phyloP scores from a whole-genome alignment of 73 alveolate species.

The Paramecium octaurelia region DNA sequence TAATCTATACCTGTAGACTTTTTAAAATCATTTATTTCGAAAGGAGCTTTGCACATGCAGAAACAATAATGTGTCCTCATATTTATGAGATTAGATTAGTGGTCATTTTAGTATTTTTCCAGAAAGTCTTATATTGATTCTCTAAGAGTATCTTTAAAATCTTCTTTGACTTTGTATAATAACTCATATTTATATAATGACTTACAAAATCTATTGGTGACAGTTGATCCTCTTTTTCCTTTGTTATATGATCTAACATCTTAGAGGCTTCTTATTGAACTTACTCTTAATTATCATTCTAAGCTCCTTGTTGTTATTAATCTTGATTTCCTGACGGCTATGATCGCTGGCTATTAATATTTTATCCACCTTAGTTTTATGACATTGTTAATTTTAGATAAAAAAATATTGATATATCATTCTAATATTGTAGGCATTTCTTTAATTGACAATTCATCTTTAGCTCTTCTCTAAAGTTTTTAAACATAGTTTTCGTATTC shows the following conservation, averaged over 20 bases:
- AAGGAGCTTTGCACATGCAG: neutral
- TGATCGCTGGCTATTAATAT: too few relatives aligned
- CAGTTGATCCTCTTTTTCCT: neutral
- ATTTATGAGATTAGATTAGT: too few relatives aligned
- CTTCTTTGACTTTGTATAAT: too few relatives aligned
- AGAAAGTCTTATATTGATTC: neutral
- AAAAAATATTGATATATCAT: neutral
- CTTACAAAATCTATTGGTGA: neutral
- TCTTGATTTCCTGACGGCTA: too few relatives aligned
- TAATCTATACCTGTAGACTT: neutral
- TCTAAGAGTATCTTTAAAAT: too few relatives aligned
- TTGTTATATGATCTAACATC: too few relatives aligned
- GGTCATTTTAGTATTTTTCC: neutral
- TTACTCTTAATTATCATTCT: too few relatives aligned
- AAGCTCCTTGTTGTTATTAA: too few relatives aligned
- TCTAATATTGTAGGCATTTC: conserved; percentile 3
- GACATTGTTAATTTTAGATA: neutral
- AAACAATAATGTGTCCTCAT: too few relatives aligned
- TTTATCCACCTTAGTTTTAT: too few relatives aligned
- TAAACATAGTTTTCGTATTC: neutral
- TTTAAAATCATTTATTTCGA: conserved; percentile 68
- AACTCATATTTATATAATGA: neutral
- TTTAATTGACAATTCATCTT: neutral
- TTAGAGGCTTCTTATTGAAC: too few relatives aligned
- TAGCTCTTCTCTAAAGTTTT: neutral